A percentile compares a stretch with the other conserved stretches of the same genome.
phyloP scores from a whole-genome alignment of 1,284 basidiomycete species.

The Ustilago sp. region DNA sequence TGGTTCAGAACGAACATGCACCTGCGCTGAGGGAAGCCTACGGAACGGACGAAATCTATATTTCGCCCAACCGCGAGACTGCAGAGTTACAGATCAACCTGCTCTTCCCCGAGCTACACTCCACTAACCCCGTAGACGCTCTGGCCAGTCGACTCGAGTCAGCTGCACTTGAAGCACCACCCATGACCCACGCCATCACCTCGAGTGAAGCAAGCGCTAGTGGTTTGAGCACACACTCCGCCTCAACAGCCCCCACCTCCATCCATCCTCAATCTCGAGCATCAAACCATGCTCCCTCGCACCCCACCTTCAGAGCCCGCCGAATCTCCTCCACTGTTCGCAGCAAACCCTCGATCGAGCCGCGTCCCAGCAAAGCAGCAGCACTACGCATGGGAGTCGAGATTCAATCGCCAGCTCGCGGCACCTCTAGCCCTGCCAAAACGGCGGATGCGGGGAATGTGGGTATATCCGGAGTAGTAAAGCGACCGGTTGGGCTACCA shows the following conservation, averaged over 20 bases:
- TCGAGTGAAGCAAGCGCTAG: constrained; percentile 22
- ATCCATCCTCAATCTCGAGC: constrained; percentile 14
- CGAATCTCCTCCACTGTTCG: constrained; percentile 42
- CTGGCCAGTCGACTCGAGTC: background rate
- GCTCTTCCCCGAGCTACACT: constrained; percentile 42
- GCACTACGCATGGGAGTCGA: constrained; percentile 67
- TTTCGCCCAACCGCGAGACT: constrained; percentile 17
- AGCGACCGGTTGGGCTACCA: constrained; percentile 26
- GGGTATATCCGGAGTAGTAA: constrained; percentile 52
- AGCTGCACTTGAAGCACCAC: background rate
- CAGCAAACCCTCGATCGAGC: constrained; percentile 77
- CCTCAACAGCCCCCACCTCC: constrained; percentile 10
- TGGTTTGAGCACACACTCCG: constrained; percentile 9
- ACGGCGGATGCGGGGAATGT: constrained; percentile 1
- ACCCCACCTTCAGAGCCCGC: constrained; percentile 16
- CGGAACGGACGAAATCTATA: constrained; percentile 51
- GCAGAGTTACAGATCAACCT: constrained; percentile 48
- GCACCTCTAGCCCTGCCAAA: background rate
- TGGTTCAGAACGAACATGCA: constrained; percentile 3
- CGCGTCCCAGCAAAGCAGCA: constrained; percentile 80
- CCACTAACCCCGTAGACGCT: background rate
- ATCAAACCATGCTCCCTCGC: constrained; percentile 1
- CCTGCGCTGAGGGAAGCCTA: constrained; percentile 23
- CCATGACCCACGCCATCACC: background rate
- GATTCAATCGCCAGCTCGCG: constrained; percentile 10